These are phyloP conservation scores for Carex parvula DNA, from an alignment of 176 grass and related monocot genomes.

Conservation along the genomic window DNA sequence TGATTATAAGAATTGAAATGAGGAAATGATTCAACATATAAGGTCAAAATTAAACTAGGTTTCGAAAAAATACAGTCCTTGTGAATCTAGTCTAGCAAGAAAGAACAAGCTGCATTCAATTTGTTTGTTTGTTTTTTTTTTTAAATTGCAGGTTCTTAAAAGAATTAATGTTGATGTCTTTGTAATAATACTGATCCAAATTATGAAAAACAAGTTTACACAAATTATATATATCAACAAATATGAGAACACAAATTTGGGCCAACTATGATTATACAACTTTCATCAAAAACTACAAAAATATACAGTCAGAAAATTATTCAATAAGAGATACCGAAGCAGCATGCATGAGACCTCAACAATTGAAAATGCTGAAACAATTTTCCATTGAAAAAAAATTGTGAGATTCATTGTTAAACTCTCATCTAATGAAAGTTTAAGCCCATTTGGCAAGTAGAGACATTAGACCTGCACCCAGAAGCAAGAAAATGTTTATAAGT, in stretches of 20 bases:
- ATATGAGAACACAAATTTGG: not conserved
- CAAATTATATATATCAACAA: not conserved
- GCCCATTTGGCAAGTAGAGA: constrained; percentile 70
- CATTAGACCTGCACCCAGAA: constrained; percentile 53
- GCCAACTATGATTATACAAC: not conserved
- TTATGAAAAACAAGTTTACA: too few species aligned
- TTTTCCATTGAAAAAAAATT: not conserved
- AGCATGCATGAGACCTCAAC: not conserved
- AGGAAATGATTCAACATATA: too few species aligned
- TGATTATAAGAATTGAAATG: too few species aligned
- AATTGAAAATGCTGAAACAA: not conserved
- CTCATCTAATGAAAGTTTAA: not conserved
- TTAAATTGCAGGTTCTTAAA: too few species aligned
- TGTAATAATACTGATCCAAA: too few species aligned
- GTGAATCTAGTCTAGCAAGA: too few species aligned
- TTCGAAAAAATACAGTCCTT: too few species aligned
- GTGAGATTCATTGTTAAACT: not conserved
- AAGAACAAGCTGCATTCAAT: too few species aligned
- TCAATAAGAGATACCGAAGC: not conserved
- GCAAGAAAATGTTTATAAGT: constrained; percentile 40
- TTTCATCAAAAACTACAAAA: not conserved
- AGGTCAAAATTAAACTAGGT: too few species aligned
- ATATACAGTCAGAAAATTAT: not conserved
- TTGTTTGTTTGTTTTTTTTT: too few species aligned
- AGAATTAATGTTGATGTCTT: too few species aligned